Percentiles rank a stretch among this genome's conserved stretches.
These are phyloP conservation scores for Rugonectria rugulosa DNA, from an alignment of 2,329 filamentous ascomycete species.

Conservation along the genomic window DNA sequence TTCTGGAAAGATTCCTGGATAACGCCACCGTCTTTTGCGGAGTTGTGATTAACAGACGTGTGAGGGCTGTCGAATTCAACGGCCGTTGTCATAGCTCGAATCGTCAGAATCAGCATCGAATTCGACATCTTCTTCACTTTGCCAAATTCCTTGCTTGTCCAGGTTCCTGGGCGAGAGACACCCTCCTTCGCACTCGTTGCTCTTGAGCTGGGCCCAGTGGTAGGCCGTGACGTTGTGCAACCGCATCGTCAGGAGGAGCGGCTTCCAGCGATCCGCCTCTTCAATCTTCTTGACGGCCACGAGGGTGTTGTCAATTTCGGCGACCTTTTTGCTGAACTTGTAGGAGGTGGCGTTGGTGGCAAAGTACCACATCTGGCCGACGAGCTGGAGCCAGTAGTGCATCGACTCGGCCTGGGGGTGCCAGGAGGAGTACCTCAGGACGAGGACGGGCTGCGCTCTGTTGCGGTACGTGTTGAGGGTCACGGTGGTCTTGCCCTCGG, in stretches of 20 bases:
- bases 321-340: conserved; percentile 9
- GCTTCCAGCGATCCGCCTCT: conserved; percentile 13
- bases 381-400: conserved; percentile 25
- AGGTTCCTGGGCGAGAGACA: conserved; percentile 10
- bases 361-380: conserved; percentile 23
- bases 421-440: conserved; percentile 25
- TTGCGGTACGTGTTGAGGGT: conserved; percentile 2
- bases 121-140: neutral
- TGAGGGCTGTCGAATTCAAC: too few species aligned
- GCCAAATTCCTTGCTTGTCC: conserved; percentile 17
- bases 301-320: neutral
- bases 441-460: conserved; percentile 3
- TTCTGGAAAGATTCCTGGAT: too few species aligned
- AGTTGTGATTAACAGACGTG: too few species aligned
- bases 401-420: conserved; percentile 24
- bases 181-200: conserved; percentile 1
- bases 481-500: conserved; percentile 19
- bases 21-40: too few species aligned
- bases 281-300: conserved; percentile 13
- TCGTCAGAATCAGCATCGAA: too few species aligned
- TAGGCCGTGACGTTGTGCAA: conserved; percentile 16
- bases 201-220: conserved; percentile 20
- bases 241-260: conserved; percentile 10
- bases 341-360: neutral
- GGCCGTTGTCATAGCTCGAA: too few species aligned